phyloP scores from a whole-genome alignment of 495 filamentous ascomycete genomes.

The Jackrogersella minutella region DNA sequence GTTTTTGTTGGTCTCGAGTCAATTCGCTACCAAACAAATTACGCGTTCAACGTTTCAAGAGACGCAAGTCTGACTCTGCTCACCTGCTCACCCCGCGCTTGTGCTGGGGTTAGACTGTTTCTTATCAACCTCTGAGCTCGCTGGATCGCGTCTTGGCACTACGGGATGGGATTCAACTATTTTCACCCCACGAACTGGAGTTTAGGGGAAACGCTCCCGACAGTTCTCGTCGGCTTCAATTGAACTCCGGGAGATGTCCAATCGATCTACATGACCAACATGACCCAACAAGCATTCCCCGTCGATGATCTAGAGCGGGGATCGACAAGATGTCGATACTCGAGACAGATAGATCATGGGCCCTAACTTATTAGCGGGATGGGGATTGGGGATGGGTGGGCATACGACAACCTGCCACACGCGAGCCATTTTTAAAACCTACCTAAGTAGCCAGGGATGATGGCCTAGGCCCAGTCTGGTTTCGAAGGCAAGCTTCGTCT shows the following conservation, averaged over 20 bases:
- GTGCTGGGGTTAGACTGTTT: constrained; percentile 24
- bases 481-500: constrained; percentile 32
- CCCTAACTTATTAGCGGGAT: constrained; percentile 16
- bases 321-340: constrained; percentile 41
- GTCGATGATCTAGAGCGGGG: constrained; percentile 25
- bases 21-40: constrained; percentile 34
- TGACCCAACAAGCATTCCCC: constrained; percentile 6
- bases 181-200: constrained; percentile 19
- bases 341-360: constrained; percentile 26
- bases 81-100: constrained; percentile 20
- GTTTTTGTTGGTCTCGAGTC: constrained; percentile 33
- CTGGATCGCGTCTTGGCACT: constrained; percentile 18
- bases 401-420: constrained; percentile 36
- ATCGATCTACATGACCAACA: constrained; percentile 20
- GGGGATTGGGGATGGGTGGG: constrained; percentile 4
- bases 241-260: constrained; percentile 2
- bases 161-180: constrained; percentile 20
- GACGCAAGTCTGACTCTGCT: constrained; percentile 33
- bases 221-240: constrained; percentile 17
- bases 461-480: constrained; percentile 35
- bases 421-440: constrained; percentile 35
- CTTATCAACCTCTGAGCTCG: constrained; percentile 30
- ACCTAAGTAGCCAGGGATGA: background rate
- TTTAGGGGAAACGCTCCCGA: background rate
- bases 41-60: constrained; percentile 42